These are phyloP conservation scores for Marchantia paleacea DNA, from an alignment of 225 moss, liverwort and hornwort genomes.

Conservation along the genomic window DNA sequence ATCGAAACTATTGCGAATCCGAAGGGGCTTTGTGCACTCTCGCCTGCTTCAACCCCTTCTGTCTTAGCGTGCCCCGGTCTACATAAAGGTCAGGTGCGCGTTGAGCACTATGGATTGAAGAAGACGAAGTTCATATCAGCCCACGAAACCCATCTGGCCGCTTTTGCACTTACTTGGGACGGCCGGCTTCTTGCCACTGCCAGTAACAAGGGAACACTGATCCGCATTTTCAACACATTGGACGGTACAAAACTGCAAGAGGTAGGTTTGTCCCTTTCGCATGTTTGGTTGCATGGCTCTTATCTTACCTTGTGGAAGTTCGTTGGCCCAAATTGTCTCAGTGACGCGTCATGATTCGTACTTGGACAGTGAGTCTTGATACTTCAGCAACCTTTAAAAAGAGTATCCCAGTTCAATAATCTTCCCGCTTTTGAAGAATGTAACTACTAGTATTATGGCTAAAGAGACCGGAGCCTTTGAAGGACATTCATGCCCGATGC, in stretches of 20 bases:
- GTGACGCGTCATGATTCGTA: no score
- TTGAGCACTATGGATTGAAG: conserved; percentile 52
- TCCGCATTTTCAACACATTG: conserved; percentile 67
- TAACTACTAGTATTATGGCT: no score
- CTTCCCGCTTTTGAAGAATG: no score
- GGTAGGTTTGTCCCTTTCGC: conserved; percentile 40
- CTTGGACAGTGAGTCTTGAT: no score
- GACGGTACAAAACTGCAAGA: conserved; percentile 88
- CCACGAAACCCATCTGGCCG: conserved; percentile 62
- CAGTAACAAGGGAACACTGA: conserved; percentile 61
- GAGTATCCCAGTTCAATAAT: no score
- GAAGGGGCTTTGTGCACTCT: conserved; percentile 65
- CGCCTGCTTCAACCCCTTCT: conserved; percentile 48
- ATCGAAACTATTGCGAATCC: conserved; percentile 81
- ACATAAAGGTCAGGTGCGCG: conserved; percentile 60
- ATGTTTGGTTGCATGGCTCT: not conserved
- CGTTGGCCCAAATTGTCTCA: no score
- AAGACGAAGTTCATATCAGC: conserved; percentile 61
- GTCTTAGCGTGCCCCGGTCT: conserved; percentile 67
- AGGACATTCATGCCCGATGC: not conserved
- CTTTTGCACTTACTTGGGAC: conserved; percentile 59
- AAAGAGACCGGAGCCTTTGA: not conserved
- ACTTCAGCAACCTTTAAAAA: no score
- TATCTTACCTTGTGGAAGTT: not conserved
- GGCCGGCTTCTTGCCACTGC: conserved; percentile 77